phyloP scores from a whole-genome alignment of 2,329 filamentous ascomycete genomes.

The Chaetomium globosum region DNA sequence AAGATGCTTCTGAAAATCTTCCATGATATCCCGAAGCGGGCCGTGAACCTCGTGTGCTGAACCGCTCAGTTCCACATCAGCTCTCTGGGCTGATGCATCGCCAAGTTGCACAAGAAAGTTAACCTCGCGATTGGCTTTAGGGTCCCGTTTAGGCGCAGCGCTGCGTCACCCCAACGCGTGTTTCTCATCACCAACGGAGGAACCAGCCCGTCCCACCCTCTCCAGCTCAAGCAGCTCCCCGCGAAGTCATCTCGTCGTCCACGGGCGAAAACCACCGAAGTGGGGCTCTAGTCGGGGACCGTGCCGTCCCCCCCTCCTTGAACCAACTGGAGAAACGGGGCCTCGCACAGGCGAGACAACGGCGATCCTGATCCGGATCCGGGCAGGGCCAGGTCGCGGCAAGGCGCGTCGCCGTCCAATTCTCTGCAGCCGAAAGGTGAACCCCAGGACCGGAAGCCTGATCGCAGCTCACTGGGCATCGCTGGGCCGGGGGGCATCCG shows the following conservation, averaged over 20 bases:
- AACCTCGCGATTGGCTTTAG: background rate
- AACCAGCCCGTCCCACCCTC: background rate
- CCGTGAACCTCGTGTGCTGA: background rate
- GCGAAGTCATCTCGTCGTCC: background rate
- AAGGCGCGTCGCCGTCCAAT: constrained; percentile 1
- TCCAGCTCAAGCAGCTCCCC: constrained; percentile 18
- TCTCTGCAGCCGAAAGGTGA: constrained; percentile 6
- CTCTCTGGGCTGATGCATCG: constrained; percentile 3
- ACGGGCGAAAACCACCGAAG: background rate
- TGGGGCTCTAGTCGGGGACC: background rate
- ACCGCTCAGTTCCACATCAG: background rate
- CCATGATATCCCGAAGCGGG: background rate
- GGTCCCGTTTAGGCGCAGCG: background rate
- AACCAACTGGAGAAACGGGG: constrained; percentile 10
- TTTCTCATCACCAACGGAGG: constrained; percentile 1
- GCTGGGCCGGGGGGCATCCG: background rate
- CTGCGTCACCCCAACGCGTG: constrained; percentile 6
- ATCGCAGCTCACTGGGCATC: constrained; percentile 6
- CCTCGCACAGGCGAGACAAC: background rate
- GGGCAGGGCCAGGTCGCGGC: constrained; percentile 4
- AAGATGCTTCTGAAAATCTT: constrained; percentile 2
- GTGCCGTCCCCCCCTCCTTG: background rate
- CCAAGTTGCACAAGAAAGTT: background rate
- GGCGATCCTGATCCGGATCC: constrained; percentile 1
- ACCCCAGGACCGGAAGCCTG: constrained; percentile 8